Evolutionary conservation across 139 green algal genomes (phyloP), one percentile per base, ranked within the genome.

Genomic region (Zygnema circumcarinatum): DNA sequence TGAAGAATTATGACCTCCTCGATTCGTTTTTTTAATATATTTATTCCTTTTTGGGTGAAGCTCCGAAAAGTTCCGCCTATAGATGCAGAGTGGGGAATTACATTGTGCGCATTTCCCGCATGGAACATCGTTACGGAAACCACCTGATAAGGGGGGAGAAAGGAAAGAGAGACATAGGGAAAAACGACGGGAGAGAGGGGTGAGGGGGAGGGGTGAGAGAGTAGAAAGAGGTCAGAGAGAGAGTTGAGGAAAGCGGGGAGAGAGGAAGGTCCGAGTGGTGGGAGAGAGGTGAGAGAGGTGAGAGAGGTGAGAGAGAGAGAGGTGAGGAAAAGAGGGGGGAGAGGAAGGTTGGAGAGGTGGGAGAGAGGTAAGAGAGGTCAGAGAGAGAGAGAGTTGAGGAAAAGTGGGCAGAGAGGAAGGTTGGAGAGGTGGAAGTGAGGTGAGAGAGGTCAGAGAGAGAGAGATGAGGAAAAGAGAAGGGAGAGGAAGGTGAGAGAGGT

Each of bases 31-130:
- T 80, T 32, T 29, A 86, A 40, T 38, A 62, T 29, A 83, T 68
- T 40, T 31, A 81, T 39, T 38, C 80, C 80, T 2, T 81, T 41
- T 38, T 86, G 68, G 22, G 80, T 86, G 2, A 81, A 81, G 29
- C 62, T 40, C 29, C 80, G 41, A 40, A 68, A 80, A 21, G 80
- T 86, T 41, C 80, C 80, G 7, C 69, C 69, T 38, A 41, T 41
- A 7, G 16, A 16, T 7, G 36, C 0, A 11, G 3, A 29, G 11
- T 1, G 2, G 39, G 76, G 76, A 0, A 84, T 84, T 33, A 56
- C 21, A 62, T 62, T 76, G 39, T 31, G 32, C 7, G 47, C 47
- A 16, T 62, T 16, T 62, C 47, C 47, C 7, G 47, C 7, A 62
- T 62, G 47, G 47, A 62, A 62, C 16, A 25, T 62, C 16, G 47